Conservation (phyloP, 1,139 yeast species). For the Candida sp. region DNA sequence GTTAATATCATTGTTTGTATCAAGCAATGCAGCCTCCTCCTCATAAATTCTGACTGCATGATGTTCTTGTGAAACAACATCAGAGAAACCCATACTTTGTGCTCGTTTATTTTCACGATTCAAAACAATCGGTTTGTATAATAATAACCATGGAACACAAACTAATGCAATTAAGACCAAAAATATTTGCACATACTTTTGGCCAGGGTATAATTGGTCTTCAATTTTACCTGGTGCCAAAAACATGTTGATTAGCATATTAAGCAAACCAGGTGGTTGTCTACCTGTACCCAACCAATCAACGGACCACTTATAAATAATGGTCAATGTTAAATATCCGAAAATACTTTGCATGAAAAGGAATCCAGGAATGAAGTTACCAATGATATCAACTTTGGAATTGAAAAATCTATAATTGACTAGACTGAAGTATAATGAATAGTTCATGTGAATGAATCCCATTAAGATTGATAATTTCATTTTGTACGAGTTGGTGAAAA, state of each 20-base stretch:
- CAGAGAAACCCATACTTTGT: slow-evolving; percentile 30
- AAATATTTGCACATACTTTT: slow-evolving; percentile 71
- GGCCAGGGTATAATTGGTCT: slow-evolving; percentile 81
- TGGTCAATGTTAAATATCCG: slow-evolving; percentile 82
- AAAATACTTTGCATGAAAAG: slow-evolving; percentile 94
- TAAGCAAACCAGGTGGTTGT: slow-evolving; percentile 90
- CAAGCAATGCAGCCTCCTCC: slow-evolving; percentile 28
- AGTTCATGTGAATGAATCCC: slow-evolving; percentile 96
- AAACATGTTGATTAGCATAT: slow-evolving; percentile 96
- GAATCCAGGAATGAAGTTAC: slow-evolving; percentile 92
- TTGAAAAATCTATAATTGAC: slow-evolving; percentile 75
- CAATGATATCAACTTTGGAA: slow-evolving; percentile 80
- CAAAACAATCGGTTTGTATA: slow-evolving; percentile 82
- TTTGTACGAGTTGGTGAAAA: slow-evolving; percentile 92
- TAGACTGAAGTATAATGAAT: slow-evolving; percentile 79
- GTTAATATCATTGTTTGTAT: slow-evolving; percentile 18
- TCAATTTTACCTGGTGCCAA: slow-evolving; percentile 88
- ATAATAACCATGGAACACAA: slow-evolving; percentile 93
- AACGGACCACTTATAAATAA: slow-evolving; percentile 90
- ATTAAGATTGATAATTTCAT: slow-evolving; percentile 93
- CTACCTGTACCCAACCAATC: slow-evolving; percentile 79
- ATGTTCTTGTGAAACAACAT: slow-evolving; percentile 29
- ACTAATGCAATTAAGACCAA: slow-evolving; percentile 73
- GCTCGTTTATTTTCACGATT: slow-evolving; percentile 35
- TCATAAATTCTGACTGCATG: slow-evolving; percentile 33